Evolutionary conservation across 495 filamentous ascomycete genomes (phyloP), one percentile per base, ranked within the genome.

Genomic region (Extremus antarcticus): DNA sequence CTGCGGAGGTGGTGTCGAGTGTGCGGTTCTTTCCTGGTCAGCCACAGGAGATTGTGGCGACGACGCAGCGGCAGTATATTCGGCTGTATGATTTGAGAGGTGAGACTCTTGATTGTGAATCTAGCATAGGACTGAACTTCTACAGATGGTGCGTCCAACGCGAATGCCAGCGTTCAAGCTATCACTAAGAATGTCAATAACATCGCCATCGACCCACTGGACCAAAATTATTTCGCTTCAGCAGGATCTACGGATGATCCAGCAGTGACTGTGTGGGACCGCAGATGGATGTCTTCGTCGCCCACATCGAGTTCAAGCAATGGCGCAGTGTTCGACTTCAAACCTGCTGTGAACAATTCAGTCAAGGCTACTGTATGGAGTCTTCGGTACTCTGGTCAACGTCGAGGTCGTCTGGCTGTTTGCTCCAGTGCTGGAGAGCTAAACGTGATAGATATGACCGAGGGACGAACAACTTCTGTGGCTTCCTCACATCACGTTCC

Each of bases 191-290:
- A 88, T 66, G 89, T 90, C 41, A 87, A 95, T 63, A 94, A 95
- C 58, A 68, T 97, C 47, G 83, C 89, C 24, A 90, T 97, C 56
- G 88, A 98, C 68, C 86, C 85, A 60, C 75, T 85, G 11, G 88
- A 97, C 67, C 82, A 88, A 63, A 95, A 96, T 63, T 95, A 95
- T 63, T 95, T 97, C 68, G 87, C 90, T 0, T 94, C 90, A 4
- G 88, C 86, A n/a, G 80, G 80, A 11, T 71, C 86, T 67, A 66
- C 80, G 63, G 69, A 82, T 64, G 75, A 94, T 68, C 68, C 81
- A 17, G 76, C 76, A 2, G 77, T 97, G 51, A 86, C 85, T 58
- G 76, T 97, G 16, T 98, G 92, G 92, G 92, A 98, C 68, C 79
- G 83, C 17, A 84, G 92, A 15, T 82, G 81, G 46, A 77, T 81